Evolutionary conservation across 78 protist species (phyloP).

Genomic region (Ministeria vibrans): DNA sequence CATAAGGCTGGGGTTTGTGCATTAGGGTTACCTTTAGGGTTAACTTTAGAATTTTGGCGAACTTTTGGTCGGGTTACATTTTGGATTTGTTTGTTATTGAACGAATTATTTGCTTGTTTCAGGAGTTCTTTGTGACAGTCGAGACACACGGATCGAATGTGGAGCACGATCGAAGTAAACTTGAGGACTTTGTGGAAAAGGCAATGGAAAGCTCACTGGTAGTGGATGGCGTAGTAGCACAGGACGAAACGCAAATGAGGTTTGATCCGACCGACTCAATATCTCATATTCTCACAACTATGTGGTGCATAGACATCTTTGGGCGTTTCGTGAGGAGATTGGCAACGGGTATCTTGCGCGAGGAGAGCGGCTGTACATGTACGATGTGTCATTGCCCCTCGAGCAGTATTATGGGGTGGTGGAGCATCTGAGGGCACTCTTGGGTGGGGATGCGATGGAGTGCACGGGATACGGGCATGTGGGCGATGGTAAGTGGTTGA

Average conservation of each 20-base stretch:
- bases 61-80: no score
- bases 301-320: conserved; percentile 25
- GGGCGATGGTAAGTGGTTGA: conserved; percentile 59
- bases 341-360: conserved; percentile 53
- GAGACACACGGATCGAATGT: conserved; percentile 77
- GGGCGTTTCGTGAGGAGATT: conserved; percentile 70
- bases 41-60: not conserved
- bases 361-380: conserved; percentile 64
- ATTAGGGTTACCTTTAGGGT: not conserved
- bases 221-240: conserved; percentile 38
- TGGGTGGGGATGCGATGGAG: not conserved
- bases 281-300: not conserved
- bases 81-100: no score
- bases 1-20: not conserved
- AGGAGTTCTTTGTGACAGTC: conserved; percentile 65
- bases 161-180: conserved; percentile 73
- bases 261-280: not conserved
- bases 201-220: conserved; percentile 24
- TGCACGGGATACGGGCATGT: conserved; percentile 78
- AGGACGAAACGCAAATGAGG: conserved; percentile 28
- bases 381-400: conserved; percentile 71
- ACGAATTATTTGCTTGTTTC: conserved; percentile 70
- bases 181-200: conserved; percentile 38
- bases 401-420: conserved; percentile 46
- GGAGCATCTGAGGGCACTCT: conserved; percentile 37